Conservation (phyloP, 805 yeast species). For the Metschnikowia peoriensis region DNA sequence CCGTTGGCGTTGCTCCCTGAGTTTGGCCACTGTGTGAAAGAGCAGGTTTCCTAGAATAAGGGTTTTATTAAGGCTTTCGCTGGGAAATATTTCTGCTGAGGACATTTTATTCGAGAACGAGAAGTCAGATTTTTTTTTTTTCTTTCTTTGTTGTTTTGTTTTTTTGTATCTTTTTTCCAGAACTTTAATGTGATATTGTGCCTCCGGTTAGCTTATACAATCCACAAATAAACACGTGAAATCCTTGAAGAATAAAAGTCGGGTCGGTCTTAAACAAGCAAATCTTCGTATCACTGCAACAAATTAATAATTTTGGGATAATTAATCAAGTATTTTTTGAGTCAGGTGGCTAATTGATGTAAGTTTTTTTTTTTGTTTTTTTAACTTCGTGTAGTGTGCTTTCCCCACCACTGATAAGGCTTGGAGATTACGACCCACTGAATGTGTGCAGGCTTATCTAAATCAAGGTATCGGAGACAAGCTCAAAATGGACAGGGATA, state of each 20-base stretch:
- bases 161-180: neutral
- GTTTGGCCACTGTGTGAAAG: constrained; percentile 25
- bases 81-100: constrained; percentile 25
- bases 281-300: too few relatives aligned
- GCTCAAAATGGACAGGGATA: neutral
- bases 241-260: too few relatives aligned
- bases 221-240: too few relatives aligned
- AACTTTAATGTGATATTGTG: neutral
- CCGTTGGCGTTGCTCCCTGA: constrained; percentile 27
- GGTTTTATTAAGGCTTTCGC: constrained; percentile 34
- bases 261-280: too few relatives aligned
- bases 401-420: neutral
- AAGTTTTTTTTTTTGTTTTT: neutral
- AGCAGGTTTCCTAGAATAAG: constrained; percentile 31
- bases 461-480: neutral
- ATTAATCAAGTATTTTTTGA: too few relatives aligned
- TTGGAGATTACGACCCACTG: neutral
- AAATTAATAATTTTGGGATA: too few relatives aligned
- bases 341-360: neutral
- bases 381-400: neutral
- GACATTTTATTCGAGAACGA: constrained; percentile 6
- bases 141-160: neutral
- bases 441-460: neutral
- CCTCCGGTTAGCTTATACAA: too few relatives aligned
- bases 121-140: too few relatives aligned